phyloP scores from a whole-genome alignment of 805 yeast genomes.

The Starmerella vitae region DNA sequence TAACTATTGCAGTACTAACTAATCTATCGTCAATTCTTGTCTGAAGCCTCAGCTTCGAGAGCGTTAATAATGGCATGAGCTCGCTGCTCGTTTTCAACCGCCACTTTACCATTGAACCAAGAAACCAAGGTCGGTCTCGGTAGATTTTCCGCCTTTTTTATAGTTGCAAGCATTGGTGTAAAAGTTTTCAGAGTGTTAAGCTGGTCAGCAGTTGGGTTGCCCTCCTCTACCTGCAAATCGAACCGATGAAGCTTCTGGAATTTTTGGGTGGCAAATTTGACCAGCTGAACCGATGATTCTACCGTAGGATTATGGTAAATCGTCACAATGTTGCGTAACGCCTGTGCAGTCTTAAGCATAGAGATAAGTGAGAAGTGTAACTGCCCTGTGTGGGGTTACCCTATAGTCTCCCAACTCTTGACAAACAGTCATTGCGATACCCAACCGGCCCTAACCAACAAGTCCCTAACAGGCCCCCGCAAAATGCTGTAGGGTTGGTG shows the following conservation, averaged over 20 bases:
- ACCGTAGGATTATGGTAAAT: constrained; percentile 25
- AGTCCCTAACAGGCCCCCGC: too few relatives aligned
- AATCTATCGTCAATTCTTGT: too few relatives aligned
- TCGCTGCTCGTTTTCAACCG: constrained; percentile 34
- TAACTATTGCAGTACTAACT: too few relatives aligned
- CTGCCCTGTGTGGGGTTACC: too few relatives aligned
- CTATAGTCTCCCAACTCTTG: too few relatives aligned
- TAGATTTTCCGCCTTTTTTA: constrained; percentile 16
- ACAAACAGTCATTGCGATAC: too few relatives aligned
- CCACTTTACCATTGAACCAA: constrained; percentile 46
- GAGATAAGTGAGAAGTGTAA: too few relatives aligned
- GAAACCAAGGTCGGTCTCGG: constrained; percentile 44
- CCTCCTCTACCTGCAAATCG: constrained; percentile 25
- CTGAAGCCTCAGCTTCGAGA: constrained; percentile 6
- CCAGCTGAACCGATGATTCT: constrained; percentile 17
- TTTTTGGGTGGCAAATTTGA: constrained; percentile 13
- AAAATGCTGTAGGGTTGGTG: too few relatives aligned
- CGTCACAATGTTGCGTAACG: constrained; percentile 23
- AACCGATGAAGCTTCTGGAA: constrained; percentile 17
- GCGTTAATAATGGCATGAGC: constrained; percentile 33
- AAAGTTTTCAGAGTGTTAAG: constrained; percentile 13
- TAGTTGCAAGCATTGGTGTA: constrained; percentile 13
- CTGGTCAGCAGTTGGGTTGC: constrained; percentile 26
- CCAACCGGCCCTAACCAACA: too few relatives aligned
- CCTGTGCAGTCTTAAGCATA: constrained; percentile 26